These are phyloP conservation scores for Penicillium cataractarum DNA, from an alignment of 495 filamentous ascomycete species.

Conservation along the genomic window DNA sequence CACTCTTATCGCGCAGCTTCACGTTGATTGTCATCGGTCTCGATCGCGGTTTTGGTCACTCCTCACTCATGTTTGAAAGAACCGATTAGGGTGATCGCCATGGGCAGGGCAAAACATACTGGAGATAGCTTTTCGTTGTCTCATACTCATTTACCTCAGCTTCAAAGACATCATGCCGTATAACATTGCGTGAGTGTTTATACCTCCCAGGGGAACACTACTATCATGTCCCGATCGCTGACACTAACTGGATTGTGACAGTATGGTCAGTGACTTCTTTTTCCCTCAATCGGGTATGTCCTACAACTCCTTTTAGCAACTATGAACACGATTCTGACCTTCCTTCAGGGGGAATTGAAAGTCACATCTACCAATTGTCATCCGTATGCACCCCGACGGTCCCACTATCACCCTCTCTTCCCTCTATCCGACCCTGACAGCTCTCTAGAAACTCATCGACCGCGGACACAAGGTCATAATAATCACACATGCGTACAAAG, in stretches of 20 bases:
- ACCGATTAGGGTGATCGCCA: constrained; percentile 14
- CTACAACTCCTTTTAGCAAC: neutral
- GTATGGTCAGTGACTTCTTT: constrained; percentile 99
- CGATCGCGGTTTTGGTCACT: neutral
- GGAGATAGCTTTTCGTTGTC: constrained; percentile 7
- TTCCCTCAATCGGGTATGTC: constrained; percentile 84
- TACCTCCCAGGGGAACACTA: neutral
- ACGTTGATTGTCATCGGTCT: neutral
- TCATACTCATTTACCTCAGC: constrained; percentile 12
- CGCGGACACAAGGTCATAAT: constrained; percentile 97
- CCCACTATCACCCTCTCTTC: neutral
- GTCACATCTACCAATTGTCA: constrained; percentile 97
- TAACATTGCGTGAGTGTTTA: constrained; percentile 69
- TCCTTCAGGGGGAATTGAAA: constrained; percentile 80
- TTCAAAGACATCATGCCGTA: constrained; percentile 56
- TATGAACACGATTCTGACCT: constrained; percentile 15
- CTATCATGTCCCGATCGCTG: neutral
- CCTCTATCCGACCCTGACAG: constrained; percentile 19
- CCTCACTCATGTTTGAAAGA: neutral
- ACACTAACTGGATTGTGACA: constrained; percentile 27
- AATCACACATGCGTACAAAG: constrained; percentile 94
- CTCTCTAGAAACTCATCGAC: constrained; percentile 78
- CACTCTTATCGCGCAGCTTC: neutral
- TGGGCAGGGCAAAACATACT: constrained; percentile 18
- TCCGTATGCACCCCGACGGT: constrained; percentile 46